Evolutionary conservation across 2,329 filamentous ascomycete genomes (phyloP).

Genomic region (Monosporascus ibericus): DNA sequence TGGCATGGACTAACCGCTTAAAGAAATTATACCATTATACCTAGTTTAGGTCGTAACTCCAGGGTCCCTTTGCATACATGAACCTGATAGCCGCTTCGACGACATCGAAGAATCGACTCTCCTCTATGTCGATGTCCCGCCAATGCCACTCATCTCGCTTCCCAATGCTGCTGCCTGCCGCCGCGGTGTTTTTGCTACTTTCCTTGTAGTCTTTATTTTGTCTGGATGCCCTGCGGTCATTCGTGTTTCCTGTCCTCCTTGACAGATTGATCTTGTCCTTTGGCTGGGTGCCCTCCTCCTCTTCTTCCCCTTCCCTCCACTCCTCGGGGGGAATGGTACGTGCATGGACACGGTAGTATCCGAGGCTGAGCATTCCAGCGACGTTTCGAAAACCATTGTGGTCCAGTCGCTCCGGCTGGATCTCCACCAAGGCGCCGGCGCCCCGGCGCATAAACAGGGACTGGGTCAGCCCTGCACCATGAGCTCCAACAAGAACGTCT

Average conservation of each 20-base stretch:
- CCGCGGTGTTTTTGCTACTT: not conserved
- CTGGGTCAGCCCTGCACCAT: conserved; percentile 38
- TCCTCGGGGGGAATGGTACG: conserved; percentile 3
- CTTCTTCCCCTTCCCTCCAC: not conserved
- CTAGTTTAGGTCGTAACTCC: conserved; percentile 4
- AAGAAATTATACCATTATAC: too few relatives aligned
- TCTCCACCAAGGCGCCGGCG: conserved; percentile 33
- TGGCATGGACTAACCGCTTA: too few relatives aligned
- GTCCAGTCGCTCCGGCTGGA: conserved; percentile 29
- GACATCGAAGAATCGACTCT: conserved; percentile 2
- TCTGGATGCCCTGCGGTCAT: not conserved
- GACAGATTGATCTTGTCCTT: not conserved
- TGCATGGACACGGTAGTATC: conserved; percentile 32
- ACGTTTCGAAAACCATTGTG: conserved; percentile 36
- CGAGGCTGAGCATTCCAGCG: conserved; percentile 29
- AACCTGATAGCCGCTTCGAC: conserved; percentile 7
- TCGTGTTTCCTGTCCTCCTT: not conserved
- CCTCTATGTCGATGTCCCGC: conserved; percentile 6
- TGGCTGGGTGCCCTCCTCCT: not conserved
- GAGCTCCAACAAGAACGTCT: conserved; percentile 36
- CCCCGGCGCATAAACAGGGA: conserved; percentile 31
- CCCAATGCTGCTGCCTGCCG: conserved; percentile 8
- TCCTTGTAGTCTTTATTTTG: not conserved
- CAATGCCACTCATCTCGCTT: conserved; percentile 11
- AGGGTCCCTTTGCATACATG: conserved; percentile 8